Evolutionary conservation across 768 basidiomycete genomes (phyloP).

Genomic region (Hortiboletus flavorubellus): DNA sequence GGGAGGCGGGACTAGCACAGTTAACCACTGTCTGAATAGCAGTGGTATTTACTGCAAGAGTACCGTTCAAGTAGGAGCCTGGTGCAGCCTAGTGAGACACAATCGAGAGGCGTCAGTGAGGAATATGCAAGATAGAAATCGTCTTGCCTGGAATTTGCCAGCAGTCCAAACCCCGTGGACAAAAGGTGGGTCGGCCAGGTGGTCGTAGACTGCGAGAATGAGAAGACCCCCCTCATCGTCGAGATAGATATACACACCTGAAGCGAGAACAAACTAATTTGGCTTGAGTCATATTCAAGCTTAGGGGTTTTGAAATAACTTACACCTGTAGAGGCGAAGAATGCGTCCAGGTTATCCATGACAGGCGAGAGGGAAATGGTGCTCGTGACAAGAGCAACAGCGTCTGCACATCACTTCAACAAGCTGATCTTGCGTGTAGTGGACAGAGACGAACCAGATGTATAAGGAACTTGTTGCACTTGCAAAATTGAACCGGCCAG

Average conservation of each 20-base stretch:
- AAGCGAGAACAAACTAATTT: constrained; percentile 33
- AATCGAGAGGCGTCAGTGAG: neutral
- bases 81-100: constrained; percentile 39
- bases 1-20: constrained; percentile 41
- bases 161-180: constrained; percentile 50
- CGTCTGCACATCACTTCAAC: constrained; percentile 25
- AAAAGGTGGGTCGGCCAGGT: constrained; percentile 57
- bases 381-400: constrained; percentile 39
- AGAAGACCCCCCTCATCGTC: neutral
- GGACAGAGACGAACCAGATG: constrained; percentile 4
- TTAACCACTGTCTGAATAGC: constrained; percentile 43
- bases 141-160: constrained; percentile 45
- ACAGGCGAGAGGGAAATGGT: constrained; percentile 45
- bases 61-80: constrained; percentile 46
- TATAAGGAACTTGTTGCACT: constrained; percentile 19
- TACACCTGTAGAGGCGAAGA: constrained; percentile 59
- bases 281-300: constrained; percentile 10
- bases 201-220: constrained; percentile 29
- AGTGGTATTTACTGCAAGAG: constrained; percentile 49
- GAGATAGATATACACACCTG: constrained; percentile 14
- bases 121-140: constrained; percentile 3
- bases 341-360: constrained; percentile 45
- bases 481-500: constrained; percentile 43
- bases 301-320: constrained; percentile 14
- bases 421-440: constrained; percentile 6